Evolutionary conservation across 1,139 yeast species (phyloP).

Genomic region (Diutina neorugosa): DNA sequence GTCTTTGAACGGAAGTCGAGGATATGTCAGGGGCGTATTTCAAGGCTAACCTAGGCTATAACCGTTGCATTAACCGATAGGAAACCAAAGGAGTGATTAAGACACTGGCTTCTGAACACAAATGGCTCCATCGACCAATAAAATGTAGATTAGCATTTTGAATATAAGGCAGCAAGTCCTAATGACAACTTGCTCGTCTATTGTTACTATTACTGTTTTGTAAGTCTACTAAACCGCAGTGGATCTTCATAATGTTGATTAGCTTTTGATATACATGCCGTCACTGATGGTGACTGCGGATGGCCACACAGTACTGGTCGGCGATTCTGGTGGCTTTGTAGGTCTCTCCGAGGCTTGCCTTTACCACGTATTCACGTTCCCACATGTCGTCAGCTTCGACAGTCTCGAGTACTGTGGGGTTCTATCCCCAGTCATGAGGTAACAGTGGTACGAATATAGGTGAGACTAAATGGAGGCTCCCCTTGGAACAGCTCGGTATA

Average conservation of each 20-base stretch:
- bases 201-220: too few species aligned
- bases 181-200: too few species aligned
- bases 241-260: background rate
- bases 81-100: too few species aligned
- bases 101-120: too few species aligned
- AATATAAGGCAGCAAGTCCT: too few species aligned
- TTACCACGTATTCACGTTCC: constrained; percentile 54
- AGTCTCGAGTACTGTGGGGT: constrained; percentile 53
- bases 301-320: constrained; percentile 54
- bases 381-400: constrained; percentile 62
- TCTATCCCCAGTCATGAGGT: constrained; percentile 16
- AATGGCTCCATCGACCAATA: too few species aligned
- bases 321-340: constrained; percentile 83
- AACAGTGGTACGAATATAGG: constrained; percentile 36
- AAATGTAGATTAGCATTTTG: too few species aligned
- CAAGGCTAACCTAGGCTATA: too few species aligned
- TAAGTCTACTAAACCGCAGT: too few species aligned
- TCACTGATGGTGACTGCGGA: background rate
- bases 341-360: constrained; percentile 81
- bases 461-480: constrained; percentile 58
- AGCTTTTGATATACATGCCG: background rate
- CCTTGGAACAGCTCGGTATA: constrained; percentile 67
- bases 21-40: too few species aligned
- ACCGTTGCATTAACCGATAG: too few species aligned
- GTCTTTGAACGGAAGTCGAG: too few species aligned